Evolutionary conservation across 2,329 filamentous ascomycete genomes (phyloP), one percentile per base, ranked within the genome.

Genomic region (Eurotiales sp.): DNA sequence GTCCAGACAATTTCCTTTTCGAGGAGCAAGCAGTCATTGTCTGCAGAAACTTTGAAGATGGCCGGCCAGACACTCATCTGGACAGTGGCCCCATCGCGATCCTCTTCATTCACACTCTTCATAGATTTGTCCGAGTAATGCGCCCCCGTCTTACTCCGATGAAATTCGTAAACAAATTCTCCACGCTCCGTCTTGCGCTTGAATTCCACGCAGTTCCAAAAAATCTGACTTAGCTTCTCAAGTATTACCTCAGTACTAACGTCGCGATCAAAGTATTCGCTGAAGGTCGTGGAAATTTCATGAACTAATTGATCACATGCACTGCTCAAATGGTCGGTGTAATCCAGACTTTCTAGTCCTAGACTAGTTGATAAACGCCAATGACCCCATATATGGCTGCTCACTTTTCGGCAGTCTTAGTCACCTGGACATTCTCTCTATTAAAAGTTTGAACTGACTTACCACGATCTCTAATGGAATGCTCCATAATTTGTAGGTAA

Each of bases 301-400:
- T 27, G 5, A 27, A 27, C 10, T 5, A 27, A 6, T 10, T 54
- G 48, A 36, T 57, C 32, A 10, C 8, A 2, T 6, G 51, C 6
- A 21, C 49, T 46, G 7, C n/a, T 27, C 12, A 7, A 4, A 27
- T 10, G 25, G 25, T 27, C 25, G 25, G 5, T 6, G 25, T 5
- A 27, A 27, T 27, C 10, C 25, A 27, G 10, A 5, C 5, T 6
- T 27, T 27, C 5, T 0, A 48, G 8, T 5, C 50, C 59, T 2
- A 21, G 56, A 34, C 58, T 59, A n/a, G 56, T 60, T 1, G 59
- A 55, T 32, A 37, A 55, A n/a, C 56, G 51, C 61, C 60, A 64
- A n/a, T 58, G 52, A 1, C 10, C 25, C 25, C 25, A 27, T 27
- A 27, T 27, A 10, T 27, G 25, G 25, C 25, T 5, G 25, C 10